These are phyloP conservation scores for Tricholoma furcatifolium DNA, from an alignment of 768 basidiomycete genomes.

Conservation along the genomic window DNA sequence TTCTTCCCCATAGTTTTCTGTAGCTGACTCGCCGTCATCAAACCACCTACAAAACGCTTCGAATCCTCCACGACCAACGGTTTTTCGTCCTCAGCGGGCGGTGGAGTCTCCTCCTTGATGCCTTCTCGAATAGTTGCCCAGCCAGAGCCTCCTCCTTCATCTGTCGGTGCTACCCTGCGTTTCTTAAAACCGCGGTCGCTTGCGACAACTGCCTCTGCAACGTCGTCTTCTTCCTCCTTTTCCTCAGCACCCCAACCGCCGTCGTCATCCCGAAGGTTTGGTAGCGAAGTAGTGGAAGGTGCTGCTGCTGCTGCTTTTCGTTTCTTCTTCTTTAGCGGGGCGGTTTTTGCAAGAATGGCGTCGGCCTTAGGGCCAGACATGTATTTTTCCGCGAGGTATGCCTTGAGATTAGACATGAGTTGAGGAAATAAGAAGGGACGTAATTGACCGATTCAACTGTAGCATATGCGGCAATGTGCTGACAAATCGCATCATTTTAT, in stretches of 20 bases:
- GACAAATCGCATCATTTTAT: conserved; percentile 2
- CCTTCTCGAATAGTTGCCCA: conserved; percentile 72
- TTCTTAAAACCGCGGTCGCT: conserved; percentile 82
- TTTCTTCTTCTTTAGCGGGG: conserved; percentile 74
- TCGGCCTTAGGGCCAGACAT: conserved; percentile 98
- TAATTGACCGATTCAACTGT: no score
- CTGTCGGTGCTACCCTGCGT: conserved; percentile 40
- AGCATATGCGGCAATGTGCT: background rate
- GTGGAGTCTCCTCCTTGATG: conserved; percentile 46
- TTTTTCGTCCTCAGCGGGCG: conserved; percentile 64
- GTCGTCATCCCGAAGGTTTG: conserved; percentile 66
- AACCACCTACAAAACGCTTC: conserved; percentile 63
- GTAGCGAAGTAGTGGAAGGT: conserved; percentile 22
- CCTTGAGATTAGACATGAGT: conserved; percentile 59
- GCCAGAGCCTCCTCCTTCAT: conserved; percentile 50
- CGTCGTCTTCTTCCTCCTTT: conserved; percentile 54
- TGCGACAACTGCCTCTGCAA: conserved; percentile 64
- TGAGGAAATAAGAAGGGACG: background rate
- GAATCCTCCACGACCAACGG: conserved; percentile 56
- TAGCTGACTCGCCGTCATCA: conserved; percentile 75
- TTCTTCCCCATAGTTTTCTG: conserved; percentile 56
- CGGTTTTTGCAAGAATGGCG: conserved; percentile 76
- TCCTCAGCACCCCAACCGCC: conserved; percentile 59
- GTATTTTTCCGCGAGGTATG: conserved; percentile 88
- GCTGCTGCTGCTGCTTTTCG: conserved; percentile 45